phyloP scores from a whole-genome alignment of 1,139 yeast species.

The Nakaseomyces uthaithaninus region DNA sequence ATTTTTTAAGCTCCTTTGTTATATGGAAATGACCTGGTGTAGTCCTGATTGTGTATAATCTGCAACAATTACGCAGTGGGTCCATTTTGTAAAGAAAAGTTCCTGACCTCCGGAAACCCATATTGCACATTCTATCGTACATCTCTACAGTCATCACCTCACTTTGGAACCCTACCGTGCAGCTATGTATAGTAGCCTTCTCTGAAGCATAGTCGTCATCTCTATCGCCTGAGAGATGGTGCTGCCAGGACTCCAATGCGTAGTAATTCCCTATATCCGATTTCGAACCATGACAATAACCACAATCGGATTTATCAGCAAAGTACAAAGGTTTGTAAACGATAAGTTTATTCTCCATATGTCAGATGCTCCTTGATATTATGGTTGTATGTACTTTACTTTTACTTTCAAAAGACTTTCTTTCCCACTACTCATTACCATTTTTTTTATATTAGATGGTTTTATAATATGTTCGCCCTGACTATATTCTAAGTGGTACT shows the following conservation, averaged over 20 bases:
- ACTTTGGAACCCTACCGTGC: slow-evolving; percentile 44
- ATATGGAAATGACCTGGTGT: slow-evolving; percentile 39
- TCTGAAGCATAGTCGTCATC: slow-evolving; percentile 11
- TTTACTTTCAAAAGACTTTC: no score
- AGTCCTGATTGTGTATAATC: slow-evolving; percentile 75
- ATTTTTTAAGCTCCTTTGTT: slow-evolving; percentile 59
- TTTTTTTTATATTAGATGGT: no score
- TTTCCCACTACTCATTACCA: no score
- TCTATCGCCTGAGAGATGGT: slow-evolving; percentile 11
- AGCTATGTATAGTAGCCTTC: slow-evolving; percentile 9
- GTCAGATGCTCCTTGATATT: no score
- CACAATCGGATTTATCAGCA: slow-evolving; percentile 40
- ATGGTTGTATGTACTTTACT: no score
- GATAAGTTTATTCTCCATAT: slow-evolving; percentile 16
- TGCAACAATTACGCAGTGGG: slow-evolving; percentile 63
- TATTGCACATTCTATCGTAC: slow-evolving; percentile 59
- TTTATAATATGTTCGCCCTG: no score
- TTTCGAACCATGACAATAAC: slow-evolving; percentile 54
- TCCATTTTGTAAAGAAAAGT: slow-evolving; percentile 67
- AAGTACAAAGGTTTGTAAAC: slow-evolving; percentile 35
- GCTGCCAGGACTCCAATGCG: slow-evolving; percentile 34
- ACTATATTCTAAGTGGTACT: no score
- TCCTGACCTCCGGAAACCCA: slow-evolving; percentile 79
- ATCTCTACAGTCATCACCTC: slow-evolving; percentile 42
- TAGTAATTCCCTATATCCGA: slow-evolving; percentile 30